Base-by-base conservation (phyloP, 2,329 filamentous ascomycete genomes). In the Colletotrichum endophyticum region DNA sequence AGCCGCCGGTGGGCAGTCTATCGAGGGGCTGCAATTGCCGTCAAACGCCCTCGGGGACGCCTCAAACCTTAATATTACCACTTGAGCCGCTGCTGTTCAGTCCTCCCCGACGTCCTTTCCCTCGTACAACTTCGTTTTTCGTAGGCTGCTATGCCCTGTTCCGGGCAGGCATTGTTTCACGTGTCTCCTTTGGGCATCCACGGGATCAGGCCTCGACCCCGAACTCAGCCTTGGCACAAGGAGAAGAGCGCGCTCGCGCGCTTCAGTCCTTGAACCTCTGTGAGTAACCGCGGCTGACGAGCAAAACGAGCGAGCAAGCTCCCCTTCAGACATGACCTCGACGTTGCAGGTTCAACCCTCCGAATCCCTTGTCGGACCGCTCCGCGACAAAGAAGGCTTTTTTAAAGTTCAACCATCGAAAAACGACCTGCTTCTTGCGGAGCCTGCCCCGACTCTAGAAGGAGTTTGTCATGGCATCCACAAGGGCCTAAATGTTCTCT, bases 141-240 rank as follows among this genome's bases (percentile, higher is more conserved):
- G 44, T 53, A 53, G 44, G 39, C 27, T 44, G 30, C 13, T n/a
- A 25, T 62, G 62, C 30, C 44, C 70, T 30, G 28, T 59, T 66
- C 22, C 44, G 73, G 70, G 49, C 34, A 73, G 27, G 27, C 36
- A 12, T 32, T 44, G 73, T 73, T 76, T 76, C 73, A 76, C 63
- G 22, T 61, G 59, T 66, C 64, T 66, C 30, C 32, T 73, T 73
- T 61, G 34, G 73, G 57, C 27, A 19, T 19, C 36, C 25, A 59
- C 13, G 28, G 28, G 64, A 25, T 69, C 70, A 56, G 6, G 28
- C 15, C 44, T 28, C 4, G 9, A 49, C 56, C 67, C 15, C 44
- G 27, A 61, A 16, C 73, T 73, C 69, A 36, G 19, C 34, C 44
- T 53, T 22, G 44, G 44, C n/a, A 53, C 44, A 53, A 22, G n/a